phyloP scores from a whole-genome alignment of 2,329 filamentous ascomycete genomes.

The Elsinoe perseae region DNA sequence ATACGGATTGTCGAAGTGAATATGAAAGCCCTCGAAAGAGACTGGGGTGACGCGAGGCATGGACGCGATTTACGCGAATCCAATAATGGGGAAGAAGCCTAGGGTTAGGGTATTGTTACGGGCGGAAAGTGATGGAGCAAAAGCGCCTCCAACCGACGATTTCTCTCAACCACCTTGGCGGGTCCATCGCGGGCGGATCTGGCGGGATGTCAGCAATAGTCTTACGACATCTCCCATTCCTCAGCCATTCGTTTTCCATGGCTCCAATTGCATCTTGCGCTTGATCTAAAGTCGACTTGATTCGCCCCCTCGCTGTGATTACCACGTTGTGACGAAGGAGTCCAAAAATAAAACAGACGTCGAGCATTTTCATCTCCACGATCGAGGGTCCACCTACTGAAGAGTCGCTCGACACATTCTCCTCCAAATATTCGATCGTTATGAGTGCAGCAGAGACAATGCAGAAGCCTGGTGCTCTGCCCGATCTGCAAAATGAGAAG shows the following conservation, averaged over 20 bases:
- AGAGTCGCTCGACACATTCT: neutral
- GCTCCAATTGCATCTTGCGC: neutral
- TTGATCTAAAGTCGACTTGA: neutral
- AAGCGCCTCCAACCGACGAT: neutral
- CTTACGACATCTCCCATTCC: neutral
- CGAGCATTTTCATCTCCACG: neutral
- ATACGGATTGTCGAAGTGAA: neutral
- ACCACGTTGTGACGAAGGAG: neutral
- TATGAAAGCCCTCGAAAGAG: neutral
- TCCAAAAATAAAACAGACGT: neutral
- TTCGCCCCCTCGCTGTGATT: neutral
- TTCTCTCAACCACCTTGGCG: neutral
- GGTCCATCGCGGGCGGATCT: neutral
- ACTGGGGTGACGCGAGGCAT: conserved; percentile 15
- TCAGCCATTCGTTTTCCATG: neutral
- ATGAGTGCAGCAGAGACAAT: conserved; percentile 10
- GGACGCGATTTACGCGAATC: conserved; percentile 24
- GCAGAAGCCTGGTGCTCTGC: neutral
- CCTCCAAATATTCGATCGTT: neutral
- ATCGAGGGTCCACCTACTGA: neutral
- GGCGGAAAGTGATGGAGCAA: neutral
- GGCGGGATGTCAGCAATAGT: conserved; percentile 8
- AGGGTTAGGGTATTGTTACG: neutral
- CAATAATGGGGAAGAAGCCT: neutral
- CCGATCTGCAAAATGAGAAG: conserved; percentile 10